Evolutionary conservation across 2,329 filamentous ascomycete genomes (phyloP), one percentile per base, ranked within the genome.

Genomic region (Alternaria conjuncta): DNA sequence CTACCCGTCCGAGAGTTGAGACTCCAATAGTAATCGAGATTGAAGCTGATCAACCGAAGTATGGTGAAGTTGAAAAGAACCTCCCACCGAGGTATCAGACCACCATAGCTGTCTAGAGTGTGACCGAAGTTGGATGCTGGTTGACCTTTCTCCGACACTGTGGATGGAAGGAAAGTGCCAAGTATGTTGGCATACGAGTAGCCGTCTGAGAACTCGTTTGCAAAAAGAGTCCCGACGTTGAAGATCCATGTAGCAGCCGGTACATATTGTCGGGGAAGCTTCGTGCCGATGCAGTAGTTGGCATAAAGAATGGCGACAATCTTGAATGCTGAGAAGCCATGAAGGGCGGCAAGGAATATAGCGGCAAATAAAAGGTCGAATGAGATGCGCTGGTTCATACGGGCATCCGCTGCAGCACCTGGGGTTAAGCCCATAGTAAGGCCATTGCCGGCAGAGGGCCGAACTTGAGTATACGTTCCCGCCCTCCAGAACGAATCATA

Each of bases 11-110:
- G 83, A 62, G 88, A 85, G 67, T 92, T 89, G 3, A 92, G 80
- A 72, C 92, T 96, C 95, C 96, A 99, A 79, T 97, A 95, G 78
- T 97, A 94, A 81, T 99, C 96, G 76, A 99, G 81, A 79, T 98
- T 98, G 86, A 97, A 99, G 78, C 95, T 97, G 73, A 99, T 94
- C 51, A 98, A 85, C 6, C 96, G 90, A 60, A 99, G 83, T 25
- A 98, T 90, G 4, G 95, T 97, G 65, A 99, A 89, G 75, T 99
- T 99, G 86, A 99, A 99, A 6, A 97, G 86, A n/a, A 99, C 90
- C 78, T 98, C 93, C 96, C 96, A 99, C 63, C 95, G 88, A 0
- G 90, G 85, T 77, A 97, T 89, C n/a, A 99, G 83, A 1, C 96
- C 96, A 8, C 93, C 89, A 68, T 91, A 90, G 56, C 86, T 85